These are phyloP conservation scores for Nigrospora oryzae DNA, from an alignment of 2,329 filamentous ascomycete genomes.

Conservation along the genomic window DNA sequence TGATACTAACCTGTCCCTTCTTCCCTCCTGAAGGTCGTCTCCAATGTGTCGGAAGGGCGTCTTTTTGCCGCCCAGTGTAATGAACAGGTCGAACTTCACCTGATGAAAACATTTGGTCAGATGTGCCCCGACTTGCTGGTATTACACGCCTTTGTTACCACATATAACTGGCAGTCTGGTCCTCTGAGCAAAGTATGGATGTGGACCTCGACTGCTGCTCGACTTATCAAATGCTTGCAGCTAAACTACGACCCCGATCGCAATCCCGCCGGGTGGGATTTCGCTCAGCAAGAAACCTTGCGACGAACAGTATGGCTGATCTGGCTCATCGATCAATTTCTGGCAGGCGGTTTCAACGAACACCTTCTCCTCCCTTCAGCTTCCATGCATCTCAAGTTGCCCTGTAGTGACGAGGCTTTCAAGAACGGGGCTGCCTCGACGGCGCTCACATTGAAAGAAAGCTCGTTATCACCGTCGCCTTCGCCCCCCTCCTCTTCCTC, in stretches of 20 bases:
- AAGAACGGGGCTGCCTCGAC: slow-evolving; percentile 2
- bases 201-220: slow-evolving; percentile 4
- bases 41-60: slow-evolving; percentile 20
- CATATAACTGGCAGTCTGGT: slow-evolving; percentile 6
- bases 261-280: not conserved
- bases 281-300: slow-evolving; percentile 1
- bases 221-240: slow-evolving; percentile 5
- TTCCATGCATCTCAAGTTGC: slow-evolving; percentile 5
- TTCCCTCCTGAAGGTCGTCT: slow-evolving; percentile 8
- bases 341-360: slow-evolving; percentile 5
- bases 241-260: slow-evolving; percentile 6
- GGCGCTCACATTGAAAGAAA: slow-evolving; percentile 2
- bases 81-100: slow-evolving; percentile 27
- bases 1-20: too few species aligned
- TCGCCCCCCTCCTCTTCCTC: too few species aligned
- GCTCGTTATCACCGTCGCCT: not conserved
- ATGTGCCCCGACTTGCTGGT: slow-evolving; percentile 3
- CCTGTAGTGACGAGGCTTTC: slow-evolving; percentile 4
- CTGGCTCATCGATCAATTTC: slow-evolving; percentile 6
- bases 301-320: slow-evolving; percentile 6
- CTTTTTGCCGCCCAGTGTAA: slow-evolving; percentile 28
- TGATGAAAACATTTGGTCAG: slow-evolving; percentile 29
- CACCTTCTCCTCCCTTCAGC: slow-evolving; percentile 5
- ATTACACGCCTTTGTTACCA: slow-evolving; percentile 2
- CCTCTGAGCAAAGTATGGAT: slow-evolving; percentile 7